A percentile compares a stretch with the other conserved stretches of the same genome.
Conservation (phyloP, 1,284 basidiomycete genomes). For the Ganoderma multipileum region DNA sequence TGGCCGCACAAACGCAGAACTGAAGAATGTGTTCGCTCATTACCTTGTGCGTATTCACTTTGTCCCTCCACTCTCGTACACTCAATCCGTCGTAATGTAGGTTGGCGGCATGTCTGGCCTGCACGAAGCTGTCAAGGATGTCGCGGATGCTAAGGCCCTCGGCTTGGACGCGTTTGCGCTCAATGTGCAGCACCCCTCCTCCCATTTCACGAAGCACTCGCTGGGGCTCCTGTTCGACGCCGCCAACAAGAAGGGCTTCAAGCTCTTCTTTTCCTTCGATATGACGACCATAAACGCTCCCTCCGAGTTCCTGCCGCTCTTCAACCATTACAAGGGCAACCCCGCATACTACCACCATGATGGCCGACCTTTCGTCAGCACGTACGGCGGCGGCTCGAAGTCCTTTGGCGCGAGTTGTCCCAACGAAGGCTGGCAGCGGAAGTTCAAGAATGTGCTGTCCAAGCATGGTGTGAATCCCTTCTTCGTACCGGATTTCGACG, state of each 20-base stretch:
- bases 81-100: conserved; percentile 2
- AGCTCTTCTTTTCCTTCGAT: conserved; percentile 84
- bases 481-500: conserved; percentile 28
- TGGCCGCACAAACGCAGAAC: conserved; percentile 13
- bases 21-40: conserved; percentile 26
- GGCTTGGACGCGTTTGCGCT: conserved; percentile 24
- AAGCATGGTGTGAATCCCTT: conserved; percentile 22
- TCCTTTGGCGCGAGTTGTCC: conserved; percentile 23
- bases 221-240: conserved; percentile 23
- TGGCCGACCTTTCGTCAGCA: conserved; percentile 26
- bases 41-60: conserved; percentile 18
- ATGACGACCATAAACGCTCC: conserved; percentile 51
- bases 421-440: conserved; percentile 22
- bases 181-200: conserved; percentile 21
- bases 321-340: conserved; percentile 21
- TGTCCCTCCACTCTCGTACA: not conserved
- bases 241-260: conserved; percentile 52
- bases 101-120: conserved; percentile 20
- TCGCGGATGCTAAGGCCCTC: conserved; percentile 22
- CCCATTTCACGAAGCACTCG: conserved; percentile 11
- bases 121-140: conserved; percentile 23
- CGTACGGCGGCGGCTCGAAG: conserved; percentile 22
- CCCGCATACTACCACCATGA: conserved; percentile 25
- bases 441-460: conserved; percentile 21
- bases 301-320: conserved; percentile 24